A percentile compares a stretch with the other conserved stretches of the same genome.
Evolutionary conservation across 129 eudicot genomes (phyloP).

Genomic region (Escallonia rubra): DNA sequence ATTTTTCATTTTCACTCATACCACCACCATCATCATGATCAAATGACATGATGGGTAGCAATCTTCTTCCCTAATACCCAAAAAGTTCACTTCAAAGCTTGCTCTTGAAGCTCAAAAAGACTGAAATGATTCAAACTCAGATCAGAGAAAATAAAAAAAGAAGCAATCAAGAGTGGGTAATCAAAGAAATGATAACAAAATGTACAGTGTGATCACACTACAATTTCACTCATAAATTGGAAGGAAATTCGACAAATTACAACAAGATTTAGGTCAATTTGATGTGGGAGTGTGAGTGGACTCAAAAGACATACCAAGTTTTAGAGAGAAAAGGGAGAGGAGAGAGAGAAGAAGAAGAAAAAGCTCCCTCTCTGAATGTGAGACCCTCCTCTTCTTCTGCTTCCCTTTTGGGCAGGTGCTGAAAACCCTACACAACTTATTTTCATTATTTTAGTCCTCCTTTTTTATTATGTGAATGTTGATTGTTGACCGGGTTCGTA

Average conservation of each 20-base stretch:
- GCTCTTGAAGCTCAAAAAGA: conserved; percentile 33
- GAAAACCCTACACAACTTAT: conserved; percentile 19
- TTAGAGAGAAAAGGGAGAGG: neutral
- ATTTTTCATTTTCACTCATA: conserved; percentile 17
- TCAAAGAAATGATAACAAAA: neutral
- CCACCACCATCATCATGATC: conserved; percentile 13
- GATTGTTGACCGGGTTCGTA: neutral
- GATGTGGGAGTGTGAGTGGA: too few relatives aligned
- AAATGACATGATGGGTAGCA: conserved; percentile 18
- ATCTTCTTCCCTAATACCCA: conserved; percentile 31
- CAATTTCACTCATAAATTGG: neutral
- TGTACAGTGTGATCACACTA: conserved; percentile 1
- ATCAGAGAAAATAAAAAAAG: conserved; percentile 23
- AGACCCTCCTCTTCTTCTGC: conserved; percentile 9
- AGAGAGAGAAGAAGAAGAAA: conserved; percentile 1
- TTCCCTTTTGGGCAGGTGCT: conserved; percentile 3
- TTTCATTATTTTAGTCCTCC: neutral
- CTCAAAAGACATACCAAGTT: neutral
- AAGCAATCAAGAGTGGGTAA: conserved; percentile 17
- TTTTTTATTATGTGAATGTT: neutral
- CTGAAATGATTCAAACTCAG: conserved; percentile 36
- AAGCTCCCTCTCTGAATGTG: neutral
- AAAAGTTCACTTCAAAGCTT: conserved; percentile 15
- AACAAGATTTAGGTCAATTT: conserved; percentile 8
- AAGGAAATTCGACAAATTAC: neutral